Conservation (phyloP, 2,329 filamentous ascomycete genomes). For the Hymenoscyphus occultus region DNA sequence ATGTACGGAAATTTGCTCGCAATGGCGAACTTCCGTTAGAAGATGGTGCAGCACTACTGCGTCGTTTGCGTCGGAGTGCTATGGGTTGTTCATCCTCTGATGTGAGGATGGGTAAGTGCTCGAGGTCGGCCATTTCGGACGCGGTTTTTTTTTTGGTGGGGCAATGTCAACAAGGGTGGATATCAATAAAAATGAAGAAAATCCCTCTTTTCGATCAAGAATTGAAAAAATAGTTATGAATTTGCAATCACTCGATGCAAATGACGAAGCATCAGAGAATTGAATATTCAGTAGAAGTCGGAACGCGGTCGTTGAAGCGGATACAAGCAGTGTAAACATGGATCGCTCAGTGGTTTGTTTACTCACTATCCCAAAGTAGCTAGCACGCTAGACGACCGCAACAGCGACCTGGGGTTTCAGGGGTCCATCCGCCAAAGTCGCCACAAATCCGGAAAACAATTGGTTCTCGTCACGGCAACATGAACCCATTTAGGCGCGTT, state of each 20-base stretch:
- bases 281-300: background rate
- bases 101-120: slow-evolving; percentile 32
- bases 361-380: slow-evolving; percentile 41
- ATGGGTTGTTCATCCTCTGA: slow-evolving; percentile 48
- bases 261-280: background rate
- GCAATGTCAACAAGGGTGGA: background rate
- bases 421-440: slow-evolving; percentile 6
- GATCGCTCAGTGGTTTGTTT: slow-evolving; percentile 40
- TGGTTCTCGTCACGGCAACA: slow-evolving; percentile 19
- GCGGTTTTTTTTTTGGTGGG: slow-evolving; percentile 5
- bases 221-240: background rate
- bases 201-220: background rate
- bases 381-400: slow-evolving; percentile 31
- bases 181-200: background rate
- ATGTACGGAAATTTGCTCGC: slow-evolving; percentile 13
- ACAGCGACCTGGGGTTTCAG: slow-evolving; percentile 13
- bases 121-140: slow-evolving; percentile 26
- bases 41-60: slow-evolving; percentile 38
- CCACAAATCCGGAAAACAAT: slow-evolving; percentile 11
- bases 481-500: slow-evolving; percentile 9
- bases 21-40: slow-evolving; percentile 19
- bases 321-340: slow-evolving; percentile 11
- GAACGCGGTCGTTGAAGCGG: slow-evolving; percentile 8
- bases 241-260: background rate
- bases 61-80: slow-evolving; percentile 53